phyloP scores from a whole-genome alignment of 2,329 filamentous ascomycete genomes.

The Pseudocercospora macadamiae region DNA sequence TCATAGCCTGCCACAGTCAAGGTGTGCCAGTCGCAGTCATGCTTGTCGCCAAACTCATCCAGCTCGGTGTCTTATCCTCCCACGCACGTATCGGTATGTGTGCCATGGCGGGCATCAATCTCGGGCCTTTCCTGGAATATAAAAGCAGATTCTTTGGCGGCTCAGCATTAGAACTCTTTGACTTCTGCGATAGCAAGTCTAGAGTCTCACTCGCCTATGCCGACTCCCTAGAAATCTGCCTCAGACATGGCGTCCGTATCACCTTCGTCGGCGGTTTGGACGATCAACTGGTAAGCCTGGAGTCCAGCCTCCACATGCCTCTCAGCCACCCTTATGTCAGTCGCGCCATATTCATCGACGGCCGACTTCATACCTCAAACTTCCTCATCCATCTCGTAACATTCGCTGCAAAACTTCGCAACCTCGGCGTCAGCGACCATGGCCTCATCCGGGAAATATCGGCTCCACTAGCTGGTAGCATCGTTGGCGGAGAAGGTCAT shows the following conservation, averaged over 20 bases:
- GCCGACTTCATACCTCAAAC: conserved; percentile 85
- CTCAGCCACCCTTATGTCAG: conserved; percentile 91
- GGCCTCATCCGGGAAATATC: conserved; percentile 90
- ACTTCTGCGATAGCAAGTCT: conserved; percentile 83
- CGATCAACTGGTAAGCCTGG: conserved; percentile 91
- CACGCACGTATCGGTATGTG: conserved; percentile 78
- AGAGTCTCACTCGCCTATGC: conserved; percentile 81
- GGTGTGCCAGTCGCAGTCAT: conserved; percentile 93
- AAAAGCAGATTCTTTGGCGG: conserved; percentile 87
- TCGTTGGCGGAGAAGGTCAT: conserved; percentile 92
- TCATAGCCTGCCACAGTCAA: conserved; percentile 94
- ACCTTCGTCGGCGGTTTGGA: conserved; percentile 94
- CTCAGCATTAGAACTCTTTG: conserved; percentile 90
- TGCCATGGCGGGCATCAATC: conserved; percentile 85
- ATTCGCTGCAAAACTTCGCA: conserved; percentile 90
- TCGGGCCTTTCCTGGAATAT: conserved; percentile 91
- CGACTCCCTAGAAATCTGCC: conserved; percentile 70
- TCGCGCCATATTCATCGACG: conserved; percentile 93
- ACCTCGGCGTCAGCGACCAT: conserved; percentile 89
- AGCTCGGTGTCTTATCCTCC: conserved; percentile 78
- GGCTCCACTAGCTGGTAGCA: conserved; percentile 81
- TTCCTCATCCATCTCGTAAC: conserved; percentile 93
- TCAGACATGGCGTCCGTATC: conserved; percentile 79
- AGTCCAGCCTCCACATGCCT: conserved; percentile 86
- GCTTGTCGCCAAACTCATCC: conserved; percentile 88